Evolutionary conservation across 108 stramenopile species (phyloP).

Genomic region (Cyclotella cryptica): DNA sequence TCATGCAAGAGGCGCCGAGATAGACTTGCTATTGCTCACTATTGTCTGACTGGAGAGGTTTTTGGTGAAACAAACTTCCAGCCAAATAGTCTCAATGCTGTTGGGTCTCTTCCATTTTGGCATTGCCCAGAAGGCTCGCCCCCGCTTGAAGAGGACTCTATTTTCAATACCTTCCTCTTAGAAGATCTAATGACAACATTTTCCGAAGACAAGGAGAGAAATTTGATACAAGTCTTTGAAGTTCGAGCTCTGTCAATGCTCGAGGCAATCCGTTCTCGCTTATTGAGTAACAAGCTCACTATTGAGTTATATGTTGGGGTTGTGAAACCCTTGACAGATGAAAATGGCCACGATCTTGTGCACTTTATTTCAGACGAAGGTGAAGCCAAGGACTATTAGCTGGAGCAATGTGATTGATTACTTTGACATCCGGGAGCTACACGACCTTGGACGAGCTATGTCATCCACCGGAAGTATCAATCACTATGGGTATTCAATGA

Average conservation of each 20-base stretch:
- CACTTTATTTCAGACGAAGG: background rate
- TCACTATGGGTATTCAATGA: slow-evolving; percentile 14
- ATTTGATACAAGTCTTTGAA: background rate
- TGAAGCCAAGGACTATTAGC: background rate
- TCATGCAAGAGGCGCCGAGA: slow-evolving; percentile 7
- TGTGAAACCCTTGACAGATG: background rate
- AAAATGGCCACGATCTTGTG: background rate
- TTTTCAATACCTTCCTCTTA: background rate
- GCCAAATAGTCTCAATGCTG: slow-evolving; percentile 6
- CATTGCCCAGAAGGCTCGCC: slow-evolving; percentile 3
- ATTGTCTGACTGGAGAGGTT: slow-evolving; percentile 5
- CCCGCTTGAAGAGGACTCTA: slow-evolving; percentile 7
- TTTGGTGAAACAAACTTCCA: slow-evolving; percentile 5
- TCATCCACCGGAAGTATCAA: background rate
- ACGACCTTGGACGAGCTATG: background rate
- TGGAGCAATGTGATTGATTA: slow-evolving; percentile 15
- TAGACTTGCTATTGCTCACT: background rate
- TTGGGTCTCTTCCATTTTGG: slow-evolving; percentile 9
- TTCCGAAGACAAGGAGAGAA: background rate
- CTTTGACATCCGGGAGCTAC: background rate
- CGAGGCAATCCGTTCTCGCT: background rate
- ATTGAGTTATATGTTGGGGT: slow-evolving; percentile 4
- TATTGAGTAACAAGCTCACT: background rate
- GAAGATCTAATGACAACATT: slow-evolving; percentile 3
- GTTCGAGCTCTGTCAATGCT: background rate